Evolutionary conservation across 1,284 basidiomycete species (phyloP).

Genomic region (Tetrapyrgos nigripes): DNA sequence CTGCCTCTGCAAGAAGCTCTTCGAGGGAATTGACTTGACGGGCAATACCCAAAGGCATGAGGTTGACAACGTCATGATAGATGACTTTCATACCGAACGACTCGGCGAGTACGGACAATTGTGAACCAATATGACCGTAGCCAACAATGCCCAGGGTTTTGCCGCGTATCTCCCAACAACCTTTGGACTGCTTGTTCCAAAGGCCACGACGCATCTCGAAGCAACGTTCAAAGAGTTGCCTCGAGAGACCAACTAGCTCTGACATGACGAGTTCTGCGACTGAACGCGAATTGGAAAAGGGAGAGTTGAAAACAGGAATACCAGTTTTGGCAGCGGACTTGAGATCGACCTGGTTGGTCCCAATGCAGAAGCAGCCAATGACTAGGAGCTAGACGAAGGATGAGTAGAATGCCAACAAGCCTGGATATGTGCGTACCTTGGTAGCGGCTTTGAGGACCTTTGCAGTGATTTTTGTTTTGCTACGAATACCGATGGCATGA

Average conservation of each 20-base stretch:
- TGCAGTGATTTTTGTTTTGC: constrained; percentile 96
- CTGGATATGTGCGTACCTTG: constrained; percentile 56
- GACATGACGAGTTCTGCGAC: constrained; percentile 98
- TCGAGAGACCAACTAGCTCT: constrained; percentile 93
- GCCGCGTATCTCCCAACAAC: constrained; percentile 97
- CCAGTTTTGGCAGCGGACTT: constrained; percentile 85
- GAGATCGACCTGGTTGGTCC: constrained; percentile 98
- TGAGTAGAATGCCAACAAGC: constrained; percentile 12
- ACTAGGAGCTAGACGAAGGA: constrained; percentile 76
- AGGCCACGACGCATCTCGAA: constrained; percentile 88
- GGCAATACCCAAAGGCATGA: constrained; percentile 98
- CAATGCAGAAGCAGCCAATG: constrained; percentile 99
- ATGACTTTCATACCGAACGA: constrained; percentile 96
- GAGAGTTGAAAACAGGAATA: constrained; percentile 99
- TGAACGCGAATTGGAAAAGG: constrained; percentile 99
- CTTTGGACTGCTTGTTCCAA: constrained; percentile 99
- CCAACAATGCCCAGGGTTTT: constrained; percentile 99
- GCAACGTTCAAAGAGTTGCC: constrained; percentile 91
- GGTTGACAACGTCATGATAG: constrained; percentile 95
- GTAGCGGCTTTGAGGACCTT: constrained; percentile 87
- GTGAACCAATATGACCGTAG: constrained; percentile 98
- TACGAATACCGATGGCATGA: constrained; percentile 95
- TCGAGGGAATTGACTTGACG: constrained; percentile 87
- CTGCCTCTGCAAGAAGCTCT: constrained; percentile 81
- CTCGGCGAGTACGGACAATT: constrained; percentile 97